Evolutionary conservation across 108 stramenopile genomes (phyloP), one percentile per base, ranked within the genome.

Genomic region (Skeletonema costatum): DNA sequence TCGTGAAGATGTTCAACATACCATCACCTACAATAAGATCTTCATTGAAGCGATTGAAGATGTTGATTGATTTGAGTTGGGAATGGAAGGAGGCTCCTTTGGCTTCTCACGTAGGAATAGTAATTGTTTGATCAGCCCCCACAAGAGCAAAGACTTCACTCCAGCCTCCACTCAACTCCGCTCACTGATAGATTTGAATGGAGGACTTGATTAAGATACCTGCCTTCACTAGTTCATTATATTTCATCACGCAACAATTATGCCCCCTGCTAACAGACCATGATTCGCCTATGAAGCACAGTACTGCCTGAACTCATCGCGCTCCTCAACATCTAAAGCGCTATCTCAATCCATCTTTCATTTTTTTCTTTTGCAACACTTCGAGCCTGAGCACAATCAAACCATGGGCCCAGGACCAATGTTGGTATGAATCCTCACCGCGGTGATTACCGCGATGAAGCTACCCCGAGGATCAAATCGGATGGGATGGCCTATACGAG

Each of bases 371-470:
- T 33, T 14, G 30, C 56, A 21, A 39, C 68, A 48, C 35, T 68
- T 12, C 75, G 74, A 48, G 72, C 70, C 64, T 82, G 74, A 70
- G 58, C 60, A 42, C 61, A 11, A 44, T 82, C 58, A 75, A 80
- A 74, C 88, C 88, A 30, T 92, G 92, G 92, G n/a, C n/a, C 81
- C 87, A 0, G 41, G 44, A 2, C 75, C 86, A 25, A 77, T 90
- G 85, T 63, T 89, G 50, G 87, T 87, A 68, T 88, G n/a, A n/a
- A n/a, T n/a, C n/a, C 83, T n/a, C 69, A 83, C n/a, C n/a, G n/a
- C 60, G 92, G 92, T 13, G 90, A 93, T 58, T 93, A 93, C 67
- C 82, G 86, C 17, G 70, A 83, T 33, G 92, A 93, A 75, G 61
- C 86, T 89, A 73, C 62, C 78, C 91, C 35, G 92, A 93, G 78